Percentiles rank a stretch among this genome's conserved stretches.
Evolutionary conservation across 305 asterid species (phyloP).

Genomic region (Striga hermonthica): DNA sequence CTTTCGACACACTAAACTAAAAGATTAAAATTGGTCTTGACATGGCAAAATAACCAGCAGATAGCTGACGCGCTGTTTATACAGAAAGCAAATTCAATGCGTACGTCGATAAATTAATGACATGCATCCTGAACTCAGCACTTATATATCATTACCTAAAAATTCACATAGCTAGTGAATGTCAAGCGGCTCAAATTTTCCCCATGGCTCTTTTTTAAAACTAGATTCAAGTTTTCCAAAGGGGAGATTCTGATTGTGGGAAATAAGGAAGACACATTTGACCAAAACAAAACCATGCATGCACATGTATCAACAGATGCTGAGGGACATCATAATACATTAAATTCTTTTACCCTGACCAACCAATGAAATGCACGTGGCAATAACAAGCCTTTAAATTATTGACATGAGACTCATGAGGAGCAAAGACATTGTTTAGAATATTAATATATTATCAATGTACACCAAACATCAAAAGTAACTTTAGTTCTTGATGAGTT

Average conservation of each 20-base stretch:
- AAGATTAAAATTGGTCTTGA: not conserved
- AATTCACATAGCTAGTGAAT: constrained; percentile 10
- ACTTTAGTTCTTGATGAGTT: not conserved
- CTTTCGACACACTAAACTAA: constrained; percentile 13
- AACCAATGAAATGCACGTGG: not conserved
- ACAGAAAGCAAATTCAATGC: not conserved
- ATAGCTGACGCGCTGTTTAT: not conserved
- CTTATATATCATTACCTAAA: not conserved
- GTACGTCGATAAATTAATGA: not conserved
- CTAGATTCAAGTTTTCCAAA: not conserved
- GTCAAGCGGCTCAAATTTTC: not conserved
- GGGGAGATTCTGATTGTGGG: not conserved
- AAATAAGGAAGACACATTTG: not conserved
- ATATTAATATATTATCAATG: not conserved
- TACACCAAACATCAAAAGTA: not conserved
- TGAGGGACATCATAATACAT: not conserved
- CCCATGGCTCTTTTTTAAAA: not conserved
- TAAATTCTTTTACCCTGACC: not conserved
- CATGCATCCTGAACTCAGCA: not conserved
- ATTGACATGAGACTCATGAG: too few relatives aligned
- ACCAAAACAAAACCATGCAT: not conserved
- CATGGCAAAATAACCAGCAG: constrained; percentile 18
- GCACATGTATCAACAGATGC: not conserved
- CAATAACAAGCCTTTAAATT: not conserved
- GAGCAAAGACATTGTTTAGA: not conserved